Evolutionary conservation across 2,329 filamentous ascomycete genomes (phyloP).

Genomic region (Huntiella savannae): DNA sequence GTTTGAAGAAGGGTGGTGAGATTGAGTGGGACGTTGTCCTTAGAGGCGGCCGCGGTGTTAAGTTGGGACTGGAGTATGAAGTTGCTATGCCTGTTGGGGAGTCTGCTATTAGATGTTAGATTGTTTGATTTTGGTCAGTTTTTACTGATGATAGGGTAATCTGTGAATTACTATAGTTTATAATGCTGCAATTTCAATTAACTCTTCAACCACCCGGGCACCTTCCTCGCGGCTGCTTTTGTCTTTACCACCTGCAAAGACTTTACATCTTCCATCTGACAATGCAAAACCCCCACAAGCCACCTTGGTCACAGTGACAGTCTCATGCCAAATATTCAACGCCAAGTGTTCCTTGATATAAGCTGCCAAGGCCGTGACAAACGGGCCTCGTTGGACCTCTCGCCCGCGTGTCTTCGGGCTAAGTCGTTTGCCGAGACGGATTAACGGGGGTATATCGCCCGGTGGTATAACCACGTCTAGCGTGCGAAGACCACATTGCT

Average conservation of each 20-base stretch:
- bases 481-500: constrained; percentile 19
- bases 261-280: constrained; percentile 32
- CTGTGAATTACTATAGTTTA: neutral
- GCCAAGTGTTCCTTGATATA: constrained; percentile 35
- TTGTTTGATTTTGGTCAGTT: neutral
- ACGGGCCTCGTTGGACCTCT: constrained; percentile 20
- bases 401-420: no score
- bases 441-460: constrained; percentile 28
- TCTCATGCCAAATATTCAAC: constrained; percentile 34
- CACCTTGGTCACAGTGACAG: constrained; percentile 32
- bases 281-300: constrained; percentile 37
- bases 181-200: constrained; percentile 6
- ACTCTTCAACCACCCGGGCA: constrained; percentile 4
- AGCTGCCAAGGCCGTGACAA: constrained; percentile 28
- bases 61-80: constrained; percentile 41
- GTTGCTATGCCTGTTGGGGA: constrained; percentile 36
- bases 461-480: constrained; percentile 34
- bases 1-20: constrained; percentile 37
- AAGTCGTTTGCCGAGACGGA: constrained; percentile 20
- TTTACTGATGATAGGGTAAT: neutral
- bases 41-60: constrained; percentile 36
- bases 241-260: constrained; percentile 17
- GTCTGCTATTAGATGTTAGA: constrained; percentile 14
- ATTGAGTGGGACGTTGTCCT: constrained; percentile 39
- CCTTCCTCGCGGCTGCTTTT: constrained; percentile 2